phyloP scores from a whole-genome alignment of 257 asterid genomes.

The Fraxinus cuspidata region DNA sequence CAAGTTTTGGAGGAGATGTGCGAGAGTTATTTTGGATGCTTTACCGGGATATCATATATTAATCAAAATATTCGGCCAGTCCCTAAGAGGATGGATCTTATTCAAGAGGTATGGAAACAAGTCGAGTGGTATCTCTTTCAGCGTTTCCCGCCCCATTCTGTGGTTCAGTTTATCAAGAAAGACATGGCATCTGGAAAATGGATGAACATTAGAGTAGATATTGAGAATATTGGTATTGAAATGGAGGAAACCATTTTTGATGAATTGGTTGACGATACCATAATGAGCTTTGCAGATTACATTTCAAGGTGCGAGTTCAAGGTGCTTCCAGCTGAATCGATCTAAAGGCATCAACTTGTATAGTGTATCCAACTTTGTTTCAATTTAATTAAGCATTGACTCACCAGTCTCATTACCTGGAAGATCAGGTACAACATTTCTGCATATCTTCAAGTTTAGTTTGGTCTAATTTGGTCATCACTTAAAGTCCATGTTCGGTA shows the following conservation, averaged over 20 bases:
- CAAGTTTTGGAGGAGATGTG: conserved; percentile 71
- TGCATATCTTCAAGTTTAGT: neutral
- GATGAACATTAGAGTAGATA: conserved; percentile 57
- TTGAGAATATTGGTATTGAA: conserved; percentile 56
- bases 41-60: conserved; percentile 35
- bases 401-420: neutral
- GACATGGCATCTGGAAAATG: conserved; percentile 68
- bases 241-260: conserved; percentile 60
- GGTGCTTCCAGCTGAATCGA: conserved; percentile 29
- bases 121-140: conserved; percentile 59
- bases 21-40: conserved; percentile 57
- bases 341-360: conserved; percentile 30
- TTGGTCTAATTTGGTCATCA: neutral
- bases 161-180: conserved; percentile 61
- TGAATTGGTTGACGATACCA: conserved; percentile 61
- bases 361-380: conserved; percentile 9
- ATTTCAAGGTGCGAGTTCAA: conserved; percentile 20
- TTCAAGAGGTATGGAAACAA: conserved; percentile 70
- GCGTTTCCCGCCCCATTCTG: conserved; percentile 47
- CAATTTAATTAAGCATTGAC: neutral
- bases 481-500: neutral
- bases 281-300: conserved; percentile 41
- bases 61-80: conserved; percentile 41
- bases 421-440: neutral
- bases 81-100: conserved; percentile 82